A percentile compares a stretch with the other conserved stretches of the same genome.
phyloP scores from a whole-genome alignment of 257 asterid species.

The Solanum okadae region DNA sequence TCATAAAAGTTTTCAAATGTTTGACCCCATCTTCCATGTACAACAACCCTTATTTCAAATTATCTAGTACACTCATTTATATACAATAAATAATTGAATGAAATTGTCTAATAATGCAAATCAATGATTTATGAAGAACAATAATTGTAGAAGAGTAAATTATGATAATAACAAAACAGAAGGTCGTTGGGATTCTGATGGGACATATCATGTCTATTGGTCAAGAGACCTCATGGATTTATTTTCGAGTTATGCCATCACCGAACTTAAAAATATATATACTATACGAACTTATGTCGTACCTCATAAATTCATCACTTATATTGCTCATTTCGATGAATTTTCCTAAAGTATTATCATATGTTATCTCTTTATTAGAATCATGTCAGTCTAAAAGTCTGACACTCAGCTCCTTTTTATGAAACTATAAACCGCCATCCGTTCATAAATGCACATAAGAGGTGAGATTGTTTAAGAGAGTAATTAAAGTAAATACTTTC shows the following conservation, averaged over 20 bases:
- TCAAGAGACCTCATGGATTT: not conserved
- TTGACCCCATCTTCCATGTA: not conserved
- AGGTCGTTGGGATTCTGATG: not conserved
- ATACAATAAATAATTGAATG: not conserved
- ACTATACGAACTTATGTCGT: not conserved
- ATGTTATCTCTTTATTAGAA: not conserved
- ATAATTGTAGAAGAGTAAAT: not conserved
- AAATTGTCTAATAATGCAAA: not conserved
- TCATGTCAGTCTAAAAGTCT: too few species aligned
- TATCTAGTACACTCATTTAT: not conserved
- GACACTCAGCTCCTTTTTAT: accelerated
- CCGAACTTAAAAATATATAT: not conserved
- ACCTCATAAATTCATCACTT: not conserved
- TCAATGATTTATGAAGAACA: not conserved
- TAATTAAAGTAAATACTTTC: too few species aligned
- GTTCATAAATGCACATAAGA: too few species aligned
- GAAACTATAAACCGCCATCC: too few species aligned
- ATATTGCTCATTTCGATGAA: not conserved
- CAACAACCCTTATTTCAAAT: not conserved
- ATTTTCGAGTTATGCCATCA: not conserved
- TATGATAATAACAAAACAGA: not conserved
- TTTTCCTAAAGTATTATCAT: not conserved
- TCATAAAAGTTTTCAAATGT: not conserved
- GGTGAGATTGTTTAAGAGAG: too few species aligned
- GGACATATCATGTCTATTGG: not conserved